Percentiles rank a stretch among this genome's conserved stretches.
phyloP scores from a whole-genome alignment of 2,329 filamentous ascomycete genomes.

The Colletotrichum sp. region DNA sequence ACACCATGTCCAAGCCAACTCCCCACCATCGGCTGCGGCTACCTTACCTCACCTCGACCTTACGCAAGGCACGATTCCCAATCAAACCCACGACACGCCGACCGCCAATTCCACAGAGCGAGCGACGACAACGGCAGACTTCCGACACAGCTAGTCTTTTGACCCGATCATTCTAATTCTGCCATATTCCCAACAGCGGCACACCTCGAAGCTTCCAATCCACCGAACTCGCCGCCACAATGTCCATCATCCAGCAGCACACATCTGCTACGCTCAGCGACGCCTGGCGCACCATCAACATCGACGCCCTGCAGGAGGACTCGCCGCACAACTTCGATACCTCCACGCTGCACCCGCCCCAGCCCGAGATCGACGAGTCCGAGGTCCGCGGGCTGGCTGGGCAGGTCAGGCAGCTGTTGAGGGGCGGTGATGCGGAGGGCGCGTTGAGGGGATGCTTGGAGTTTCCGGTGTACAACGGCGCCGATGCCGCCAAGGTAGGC shows the following conservation, averaged over 20 bases:
- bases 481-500: conserved; percentile 61
- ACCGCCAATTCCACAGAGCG: not conserved
- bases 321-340: conserved; percentile 91
- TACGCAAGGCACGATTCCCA: not conserved
- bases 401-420: conserved; percentile 86
- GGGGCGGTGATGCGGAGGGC: conserved; percentile 86
- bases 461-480: conserved; percentile 76
- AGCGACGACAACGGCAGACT: not conserved
- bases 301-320: conserved; percentile 89
- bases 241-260: conserved; percentile 74
- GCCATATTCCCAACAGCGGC: rapidly evolving
- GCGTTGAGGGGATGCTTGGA: conserved; percentile 85
- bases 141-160: not conserved
- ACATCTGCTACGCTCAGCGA: conserved; percentile 64
- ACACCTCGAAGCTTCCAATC: not conserved
- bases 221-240: conserved; percentile 29
- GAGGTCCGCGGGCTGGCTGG: conserved; percentile 79
- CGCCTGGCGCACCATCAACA: conserved; percentile 88
- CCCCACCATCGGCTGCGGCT: conserved; percentile 18
- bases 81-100: not conserved
- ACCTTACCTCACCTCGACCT: conserved; percentile 19
- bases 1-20: conserved; percentile 1
- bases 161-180: not conserved
- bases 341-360: conserved; percentile 78
- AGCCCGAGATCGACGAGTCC: conserved; percentile 74